Base-by-base conservation (phyloP, 192 early-diverging fungal genomes). In the Kickxella alabastrina region DNA sequence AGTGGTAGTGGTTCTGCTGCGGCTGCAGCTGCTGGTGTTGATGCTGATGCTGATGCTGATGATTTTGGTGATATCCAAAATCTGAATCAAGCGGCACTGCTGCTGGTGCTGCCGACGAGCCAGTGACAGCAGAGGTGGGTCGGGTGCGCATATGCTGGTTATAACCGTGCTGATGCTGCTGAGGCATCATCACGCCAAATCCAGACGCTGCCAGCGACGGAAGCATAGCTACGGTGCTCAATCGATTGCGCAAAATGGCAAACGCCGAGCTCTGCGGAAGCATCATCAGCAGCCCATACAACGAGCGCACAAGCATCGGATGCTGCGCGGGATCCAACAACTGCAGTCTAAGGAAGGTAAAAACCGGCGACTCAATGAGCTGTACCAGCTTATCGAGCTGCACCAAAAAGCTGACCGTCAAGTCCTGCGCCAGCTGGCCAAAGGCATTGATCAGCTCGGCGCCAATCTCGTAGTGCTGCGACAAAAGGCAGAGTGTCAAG, bases 331-430 rank as follows among this genome's bases (percentile, higher is more conserved):
- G 93, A 44, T 99, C 97, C 28, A 98, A 67, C 6, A 99, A 76
- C 69, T 98, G 94, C 42, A 99, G 68, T 4, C 97, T 81, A 21
- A 99, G 71, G 53, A 88, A 91, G 6, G 95, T 95, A 76, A 99
- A 99, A 13, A 99, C 93, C 7, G 97, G 97, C 1, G 90, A 92
- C 68, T 99, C 97, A 14, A 99, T 61, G 4, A 99, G 77, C 71
- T 98, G 95, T 24, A 99, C 97, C 3, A 99, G 83, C 55, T 97
- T 99, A 62, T 99, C 97, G 21, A 97, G 84, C 60, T 98, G 95
- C 28, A 99, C 92, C 15, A 99, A 67, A 23, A 95, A 79, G 46
- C 84, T 89, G 29, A 99, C 94, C 3, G 92, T 96, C 42, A 98
- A 90, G 58, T 98, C 95, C 17, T 60, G 55, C 35, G 68, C 24